Conservation (phyloP, 2,329 filamentous ascomycete species). For the Fusarium torreyae region DNA sequence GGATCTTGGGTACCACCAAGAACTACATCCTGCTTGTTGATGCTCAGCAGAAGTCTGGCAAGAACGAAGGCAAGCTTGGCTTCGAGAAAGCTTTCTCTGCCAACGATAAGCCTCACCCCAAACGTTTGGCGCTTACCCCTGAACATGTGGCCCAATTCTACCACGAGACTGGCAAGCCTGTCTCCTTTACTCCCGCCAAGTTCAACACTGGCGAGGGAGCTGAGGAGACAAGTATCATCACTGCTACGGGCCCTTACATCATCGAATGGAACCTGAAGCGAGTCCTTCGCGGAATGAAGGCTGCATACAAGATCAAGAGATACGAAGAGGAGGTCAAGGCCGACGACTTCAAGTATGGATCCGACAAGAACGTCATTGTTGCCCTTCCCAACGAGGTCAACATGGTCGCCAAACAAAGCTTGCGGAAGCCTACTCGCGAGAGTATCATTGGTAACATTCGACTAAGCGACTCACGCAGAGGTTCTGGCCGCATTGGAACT, state of each 20-base stretch:
- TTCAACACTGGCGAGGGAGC: slow-evolving; percentile 91
- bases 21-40: slow-evolving; percentile 97
- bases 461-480: slow-evolving; percentile 64
- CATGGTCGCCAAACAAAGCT: slow-evolving; percentile 90
- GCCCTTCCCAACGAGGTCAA: slow-evolving; percentile 97
- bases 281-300: slow-evolving; percentile 83
- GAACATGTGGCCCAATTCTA: slow-evolving; percentile 97
- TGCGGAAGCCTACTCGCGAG: slow-evolving; percentile 91
- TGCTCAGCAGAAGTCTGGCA: slow-evolving; percentile 89
- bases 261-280: slow-evolving; percentile 97
- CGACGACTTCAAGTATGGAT: slow-evolving; percentile 98
- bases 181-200: slow-evolving; percentile 90
- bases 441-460: slow-evolving; percentile 81
- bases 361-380: slow-evolving; percentile 98
- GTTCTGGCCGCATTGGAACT: slow-evolving; percentile 67
- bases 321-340: slow-evolving; percentile 97
- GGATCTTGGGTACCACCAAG: slow-evolving; percentile 93
- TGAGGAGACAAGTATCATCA: slow-evolving; percentile 94
- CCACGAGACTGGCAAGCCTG: slow-evolving; percentile 89
- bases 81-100: slow-evolving; percentile 96
- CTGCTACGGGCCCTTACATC: slow-evolving; percentile 95
- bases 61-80: slow-evolving; percentile 97
- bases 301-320: slow-evolving; percentile 96
- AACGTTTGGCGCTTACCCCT: slow-evolving; percentile 88
- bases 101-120: slow-evolving; percentile 92